A percentile compares a stretch with the other conserved stretches of the same genome.
Evolutionary conservation across 768 basidiomycete species (phyloP).

Genomic region (Rhizopogon roseolus): DNA sequence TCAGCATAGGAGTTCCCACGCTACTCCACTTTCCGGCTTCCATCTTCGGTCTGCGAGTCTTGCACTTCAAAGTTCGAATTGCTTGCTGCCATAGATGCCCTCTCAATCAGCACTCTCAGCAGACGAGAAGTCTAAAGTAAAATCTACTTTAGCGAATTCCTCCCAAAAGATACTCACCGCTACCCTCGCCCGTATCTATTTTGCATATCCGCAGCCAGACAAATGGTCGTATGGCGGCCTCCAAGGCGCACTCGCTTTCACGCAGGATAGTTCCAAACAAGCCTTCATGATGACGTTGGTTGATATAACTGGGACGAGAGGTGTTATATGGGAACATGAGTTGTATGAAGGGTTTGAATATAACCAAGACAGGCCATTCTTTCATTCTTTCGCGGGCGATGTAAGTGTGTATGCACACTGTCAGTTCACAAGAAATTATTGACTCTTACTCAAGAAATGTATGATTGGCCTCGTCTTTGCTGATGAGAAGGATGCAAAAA

Average conservation of each 20-base stretch:
- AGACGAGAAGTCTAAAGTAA: constrained; percentile 78
- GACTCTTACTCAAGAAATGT: constrained; percentile 52
- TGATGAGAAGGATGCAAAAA: constrained; percentile 78
- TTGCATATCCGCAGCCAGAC: constrained; percentile 70
- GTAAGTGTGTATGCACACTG: constrained; percentile 56
- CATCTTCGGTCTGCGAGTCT: too few relatives aligned
- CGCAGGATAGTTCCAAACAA: constrained; percentile 52
- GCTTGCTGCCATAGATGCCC: constrained; percentile 49
- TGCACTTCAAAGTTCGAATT: not conserved
- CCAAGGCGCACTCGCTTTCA: constrained; percentile 80
- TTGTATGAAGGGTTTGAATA: constrained; percentile 81
- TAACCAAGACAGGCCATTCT: constrained; percentile 80
- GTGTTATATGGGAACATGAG: constrained; percentile 92
- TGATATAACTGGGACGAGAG: constrained; percentile 78
- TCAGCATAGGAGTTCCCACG: not conserved
- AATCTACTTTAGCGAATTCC: constrained; percentile 48
- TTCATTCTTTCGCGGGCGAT: constrained; percentile 90
- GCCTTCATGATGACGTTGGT: constrained; percentile 71
- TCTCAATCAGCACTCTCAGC: constrained; percentile 60
- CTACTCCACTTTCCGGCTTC: not conserved
- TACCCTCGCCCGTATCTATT: constrained; percentile 86
- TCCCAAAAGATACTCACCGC: constrained; percentile 76
- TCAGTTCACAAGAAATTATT: not conserved
- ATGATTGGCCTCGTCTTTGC: constrained; percentile 91
- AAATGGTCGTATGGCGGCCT: constrained; percentile 87